These are phyloP conservation scores for Phytopythium delawarense DNA, from an alignment of 352 stramenopile genomes.

Conservation along the genomic window DNA sequence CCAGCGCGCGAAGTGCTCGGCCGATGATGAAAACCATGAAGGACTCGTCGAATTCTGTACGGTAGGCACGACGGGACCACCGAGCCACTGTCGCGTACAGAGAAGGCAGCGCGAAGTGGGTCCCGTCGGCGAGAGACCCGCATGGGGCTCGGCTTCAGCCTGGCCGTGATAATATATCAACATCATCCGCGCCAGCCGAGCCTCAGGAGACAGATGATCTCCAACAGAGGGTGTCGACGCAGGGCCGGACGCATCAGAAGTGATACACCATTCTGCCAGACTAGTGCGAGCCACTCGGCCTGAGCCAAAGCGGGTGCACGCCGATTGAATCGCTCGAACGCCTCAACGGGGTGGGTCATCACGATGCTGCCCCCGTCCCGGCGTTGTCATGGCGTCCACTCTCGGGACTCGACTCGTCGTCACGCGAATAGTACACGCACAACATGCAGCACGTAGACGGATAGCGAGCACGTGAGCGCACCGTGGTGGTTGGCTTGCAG, in stretches of 20 bases:
- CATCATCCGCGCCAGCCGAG: neutral
- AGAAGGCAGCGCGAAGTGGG: conserved; percentile 1
- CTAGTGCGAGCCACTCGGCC: neutral
- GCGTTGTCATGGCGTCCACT: neutral
- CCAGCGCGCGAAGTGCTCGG: neutral
- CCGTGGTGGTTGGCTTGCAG: conserved; percentile 6
- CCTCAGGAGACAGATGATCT: neutral
- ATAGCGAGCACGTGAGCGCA: neutral
- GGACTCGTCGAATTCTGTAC: neutral
- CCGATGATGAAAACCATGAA: neutral
- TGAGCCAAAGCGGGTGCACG: neutral
- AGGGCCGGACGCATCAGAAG: neutral
- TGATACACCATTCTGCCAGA: neutral
- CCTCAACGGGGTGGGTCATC: neutral
- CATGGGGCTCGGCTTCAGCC: neutral
- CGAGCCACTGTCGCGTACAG: neutral
- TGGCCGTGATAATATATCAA: neutral
- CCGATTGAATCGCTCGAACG: neutral
- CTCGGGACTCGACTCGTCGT: neutral
- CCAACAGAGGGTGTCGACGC: neutral
- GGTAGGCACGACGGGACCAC: neutral
- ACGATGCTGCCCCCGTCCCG: neutral
- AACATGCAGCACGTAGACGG: neutral
- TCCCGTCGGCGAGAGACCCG: neutral
- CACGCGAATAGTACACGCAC: conserved; percentile 7